phyloP scores from a whole-genome alignment of 139 green algal genomes.

The Microglena sp. region DNA sequence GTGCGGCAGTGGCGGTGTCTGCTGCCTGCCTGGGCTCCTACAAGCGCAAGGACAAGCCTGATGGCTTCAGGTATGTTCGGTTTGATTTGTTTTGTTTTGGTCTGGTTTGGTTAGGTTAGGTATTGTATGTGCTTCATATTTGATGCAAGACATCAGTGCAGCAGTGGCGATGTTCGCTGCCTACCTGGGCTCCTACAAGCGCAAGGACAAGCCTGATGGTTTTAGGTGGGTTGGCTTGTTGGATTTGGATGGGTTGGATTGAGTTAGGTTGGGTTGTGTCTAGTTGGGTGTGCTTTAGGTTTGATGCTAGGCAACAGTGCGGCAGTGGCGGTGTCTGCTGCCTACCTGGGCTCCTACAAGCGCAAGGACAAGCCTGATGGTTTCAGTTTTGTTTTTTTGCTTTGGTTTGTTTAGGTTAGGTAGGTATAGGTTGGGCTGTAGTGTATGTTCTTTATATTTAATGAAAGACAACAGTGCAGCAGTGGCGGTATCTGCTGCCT shows the following conservation, averaged over 20 bases:
- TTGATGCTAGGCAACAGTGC: too few species aligned
- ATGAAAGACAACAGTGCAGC: not conserved
- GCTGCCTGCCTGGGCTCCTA: constrained; percentile 10
- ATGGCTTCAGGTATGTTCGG: constrained; percentile 19
- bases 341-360: constrained; percentile 14
- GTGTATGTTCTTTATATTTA: not conserved
- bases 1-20: not conserved
- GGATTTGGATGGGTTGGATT: too few species aligned
- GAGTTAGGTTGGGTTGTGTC: too few species aligned
- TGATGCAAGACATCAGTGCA: not conserved
- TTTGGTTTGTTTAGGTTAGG: not conserved
- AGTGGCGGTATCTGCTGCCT: not conserved
- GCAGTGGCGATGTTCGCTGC: not conserved
- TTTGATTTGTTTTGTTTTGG: not conserved
- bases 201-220: not conserved
- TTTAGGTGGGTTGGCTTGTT: not conserved
- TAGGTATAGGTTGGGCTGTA: not conserved
- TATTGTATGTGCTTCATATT: not conserved
- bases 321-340: not conserved
- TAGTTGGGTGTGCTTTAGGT: too few species aligned
- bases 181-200: not conserved
- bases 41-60: constrained; percentile 18
- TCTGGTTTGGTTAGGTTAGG: not conserved
- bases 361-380: constrained; percentile 17
- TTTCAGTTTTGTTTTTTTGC: constrained; percentile 16